These are phyloP conservation scores for Monoraphidium neglectum DNA, from an alignment of 139 green algal genomes.

Conservation along the genomic window DNA sequence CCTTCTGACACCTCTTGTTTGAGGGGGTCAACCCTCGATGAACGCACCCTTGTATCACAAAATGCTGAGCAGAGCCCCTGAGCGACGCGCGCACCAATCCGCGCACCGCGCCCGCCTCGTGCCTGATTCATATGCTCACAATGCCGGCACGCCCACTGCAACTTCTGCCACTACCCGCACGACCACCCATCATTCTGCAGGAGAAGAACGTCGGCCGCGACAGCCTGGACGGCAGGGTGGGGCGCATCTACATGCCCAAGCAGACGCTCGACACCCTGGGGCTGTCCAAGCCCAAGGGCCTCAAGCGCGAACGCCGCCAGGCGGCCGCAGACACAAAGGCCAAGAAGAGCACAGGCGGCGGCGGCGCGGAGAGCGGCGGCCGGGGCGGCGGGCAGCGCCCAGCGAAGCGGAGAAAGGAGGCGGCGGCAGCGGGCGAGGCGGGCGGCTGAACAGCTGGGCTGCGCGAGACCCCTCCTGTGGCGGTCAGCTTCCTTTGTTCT, in stretches of 20 bases:
- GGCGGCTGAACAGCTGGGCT: too few species aligned
- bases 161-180: too few species aligned
- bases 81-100: too few species aligned
- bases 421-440: background rate
- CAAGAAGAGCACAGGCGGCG: conserved; percentile 7
- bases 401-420: background rate
- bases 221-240: conserved; percentile 82
- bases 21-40: conserved; percentile 26
- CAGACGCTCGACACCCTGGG: conserved; percentile 82
- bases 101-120: too few species aligned
- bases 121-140: too few species aligned
- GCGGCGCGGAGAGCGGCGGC: background rate
- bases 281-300: conserved; percentile 84
- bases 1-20: conserved; percentile 51
- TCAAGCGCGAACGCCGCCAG: conserved; percentile 72
- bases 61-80: too few species aligned
- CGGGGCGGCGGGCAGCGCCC: background rate
- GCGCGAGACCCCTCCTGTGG: too few species aligned
- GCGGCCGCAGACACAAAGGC: conserved; percentile 45
- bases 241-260: conserved; percentile 92
- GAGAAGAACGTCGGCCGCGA: conserved; percentile 88
- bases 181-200: conserved; percentile 51
- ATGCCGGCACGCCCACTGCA: too few species aligned
- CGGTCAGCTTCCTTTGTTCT: too few species aligned
- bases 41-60: conserved; percentile 26